Conservation (phyloP, 2,329 filamentous ascomycete genomes). For the Claviceps cyperi region DNA sequence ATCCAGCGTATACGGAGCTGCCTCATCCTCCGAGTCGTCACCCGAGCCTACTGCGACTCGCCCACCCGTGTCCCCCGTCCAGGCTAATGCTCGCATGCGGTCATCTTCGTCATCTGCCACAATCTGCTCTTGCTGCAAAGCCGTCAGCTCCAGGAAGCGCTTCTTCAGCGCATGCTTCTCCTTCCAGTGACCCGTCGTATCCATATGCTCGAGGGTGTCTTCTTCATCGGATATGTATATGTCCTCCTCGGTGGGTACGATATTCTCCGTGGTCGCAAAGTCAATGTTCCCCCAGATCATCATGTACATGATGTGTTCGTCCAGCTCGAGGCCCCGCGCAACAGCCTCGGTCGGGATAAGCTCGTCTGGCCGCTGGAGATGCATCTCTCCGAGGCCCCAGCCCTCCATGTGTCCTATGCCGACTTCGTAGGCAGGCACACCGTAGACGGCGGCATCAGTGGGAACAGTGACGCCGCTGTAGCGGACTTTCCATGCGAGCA, state of each 20-base stretch:
- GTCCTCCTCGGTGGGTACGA: constrained; percentile 35
- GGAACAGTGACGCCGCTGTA: constrained; percentile 28
- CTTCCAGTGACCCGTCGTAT: constrained; percentile 26
- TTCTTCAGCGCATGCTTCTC: constrained; percentile 30
- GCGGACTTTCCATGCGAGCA: constrained; percentile 40
- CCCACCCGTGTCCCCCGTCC: constrained; percentile 14
- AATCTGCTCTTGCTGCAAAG: constrained; percentile 24
- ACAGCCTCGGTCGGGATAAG: constrained; percentile 42
- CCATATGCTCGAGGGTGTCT: constrained; percentile 15
- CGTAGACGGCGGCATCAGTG: constrained; percentile 25
- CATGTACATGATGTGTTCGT: constrained; percentile 40
- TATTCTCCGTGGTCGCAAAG: constrained; percentile 32
- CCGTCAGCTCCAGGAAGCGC: constrained; percentile 24
- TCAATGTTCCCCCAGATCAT: constrained; percentile 49
- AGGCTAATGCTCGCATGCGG: constrained; percentile 20
- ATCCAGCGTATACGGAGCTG: constrained; percentile 12
- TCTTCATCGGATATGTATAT: constrained; percentile 37
- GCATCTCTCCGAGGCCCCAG: constrained; percentile 33
- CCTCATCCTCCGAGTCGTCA: not conserved
- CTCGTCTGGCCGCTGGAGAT: constrained; percentile 42
- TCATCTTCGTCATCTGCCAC: constrained; percentile 22
- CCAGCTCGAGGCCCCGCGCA: constrained; percentile 36
- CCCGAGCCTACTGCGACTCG: not conserved
- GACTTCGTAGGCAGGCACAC: constrained; percentile 36
- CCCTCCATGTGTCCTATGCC: constrained; percentile 40